These are phyloP conservation scores for Talaromyces sp. DNA, from an alignment of 2,329 filamentous ascomycete species.

Conservation along the genomic window DNA sequence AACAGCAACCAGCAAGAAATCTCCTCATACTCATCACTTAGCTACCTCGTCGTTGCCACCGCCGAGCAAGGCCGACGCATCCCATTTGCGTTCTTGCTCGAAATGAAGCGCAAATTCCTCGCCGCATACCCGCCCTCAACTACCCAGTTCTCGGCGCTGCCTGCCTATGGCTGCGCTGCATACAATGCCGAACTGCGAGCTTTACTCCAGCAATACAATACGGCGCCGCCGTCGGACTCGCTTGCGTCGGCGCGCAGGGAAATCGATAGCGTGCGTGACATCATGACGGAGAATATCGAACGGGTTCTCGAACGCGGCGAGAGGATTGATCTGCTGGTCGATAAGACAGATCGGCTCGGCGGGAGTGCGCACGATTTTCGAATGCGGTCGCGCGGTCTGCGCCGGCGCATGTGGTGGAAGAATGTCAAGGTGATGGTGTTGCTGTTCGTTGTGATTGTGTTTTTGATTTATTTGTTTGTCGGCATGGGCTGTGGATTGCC, in stretches of 20 bases:
- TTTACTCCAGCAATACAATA: conserved; percentile 80
- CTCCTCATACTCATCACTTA: conserved; percentile 71
- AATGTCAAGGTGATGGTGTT: conserved; percentile 92
- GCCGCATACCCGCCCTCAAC: conserved; percentile 59
- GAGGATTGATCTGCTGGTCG: conserved; percentile 86
- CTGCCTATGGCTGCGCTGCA: conserved; percentile 81
- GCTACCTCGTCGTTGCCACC: conserved; percentile 85
- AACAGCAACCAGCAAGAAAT: conserved; percentile 30
- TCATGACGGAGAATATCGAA: conserved; percentile 96
- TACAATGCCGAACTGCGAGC: conserved; percentile 77
- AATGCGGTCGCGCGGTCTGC: conserved; percentile 76
- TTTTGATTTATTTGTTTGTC: conserved; percentile 66
- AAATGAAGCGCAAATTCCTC: conserved; percentile 85
- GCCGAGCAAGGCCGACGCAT: conserved; percentile 78
- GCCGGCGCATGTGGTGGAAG: conserved; percentile 99
- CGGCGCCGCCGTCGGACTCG: conserved; percentile 73
- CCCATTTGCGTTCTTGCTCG: conserved; percentile 86
- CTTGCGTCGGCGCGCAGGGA: conserved; percentile 78
- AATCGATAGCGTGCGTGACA: conserved; percentile 86
- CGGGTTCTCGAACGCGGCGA: conserved; percentile 83
- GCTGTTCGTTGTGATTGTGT: conserved; percentile 64
- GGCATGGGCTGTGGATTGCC: conserved; percentile 70
- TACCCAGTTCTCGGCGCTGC: conserved; percentile 72
- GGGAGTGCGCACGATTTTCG: conserved; percentile 87
- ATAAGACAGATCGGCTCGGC: conserved; percentile 91